Evolutionary conservation across 2,329 filamentous ascomycete species (phyloP), one percentile per base, ranked within the genome.

Genomic region (Ophiostoma australiae): DNA sequence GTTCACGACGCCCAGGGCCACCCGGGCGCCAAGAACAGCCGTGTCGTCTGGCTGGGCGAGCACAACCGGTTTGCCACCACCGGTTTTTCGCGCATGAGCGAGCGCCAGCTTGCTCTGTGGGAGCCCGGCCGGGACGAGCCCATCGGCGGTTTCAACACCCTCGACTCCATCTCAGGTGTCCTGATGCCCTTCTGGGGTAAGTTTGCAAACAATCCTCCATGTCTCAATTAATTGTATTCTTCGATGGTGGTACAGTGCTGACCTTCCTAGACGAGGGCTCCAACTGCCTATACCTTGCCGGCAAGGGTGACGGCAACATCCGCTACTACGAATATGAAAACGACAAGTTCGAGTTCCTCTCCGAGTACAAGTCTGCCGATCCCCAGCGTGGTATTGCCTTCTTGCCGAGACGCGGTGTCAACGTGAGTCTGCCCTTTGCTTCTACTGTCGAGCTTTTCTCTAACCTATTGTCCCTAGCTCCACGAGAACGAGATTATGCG

Each of bases 271-370:
- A 99, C 79, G 94, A 98, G 73, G 93, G 94, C 73, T 97, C 92
- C 69, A 93, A 95, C 82, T 96, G 93, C 79, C 84, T 99, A 78
- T 99, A 97, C 81, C 87, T 99, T 78, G 95, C 95, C 77, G 95
- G 95, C 79, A 98, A 98, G 84, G 95, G 92, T 81, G 95, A 99
- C 79, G 95, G 95, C 78, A 99, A 99, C 82, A 99, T 99, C 78
- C 94, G 95, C 74, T 99, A 99, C 85, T 99, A 92, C 80, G 95
- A 99, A 82, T 97, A 96, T 78, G 92, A 96, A 79, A 97, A 98
- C 82, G 94, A 98, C 85, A 97, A 97, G 81, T 97, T 99, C 79
- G 94, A 99, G 81, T 97, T 92, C 81, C 84, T 99, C 70, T 96
- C 93, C 74, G 94, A 98, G 80, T 95, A 98, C 86, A 97, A 97